Percentiles rank a stretch among this genome's conserved stretches.
Conservation (phyloP, 1,284 basidiomycete genomes). For the Marasmius tenuissimus region DNA sequence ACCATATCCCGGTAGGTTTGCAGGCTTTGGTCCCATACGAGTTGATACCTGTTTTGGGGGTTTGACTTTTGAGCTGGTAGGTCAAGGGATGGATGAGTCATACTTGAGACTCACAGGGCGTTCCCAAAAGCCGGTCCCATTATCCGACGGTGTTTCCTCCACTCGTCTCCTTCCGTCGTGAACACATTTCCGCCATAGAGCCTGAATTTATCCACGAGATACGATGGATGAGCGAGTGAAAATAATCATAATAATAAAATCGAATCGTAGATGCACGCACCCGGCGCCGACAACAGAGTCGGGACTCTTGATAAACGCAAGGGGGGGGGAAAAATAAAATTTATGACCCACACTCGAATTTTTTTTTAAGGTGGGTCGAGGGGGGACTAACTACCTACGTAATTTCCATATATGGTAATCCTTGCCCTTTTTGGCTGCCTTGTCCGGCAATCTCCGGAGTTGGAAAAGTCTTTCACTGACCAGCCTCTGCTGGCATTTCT, state of each 20-base stretch:
- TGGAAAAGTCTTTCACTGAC: too few relatives aligned
- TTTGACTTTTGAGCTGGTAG: not conserved
- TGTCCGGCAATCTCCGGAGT: too few relatives aligned
- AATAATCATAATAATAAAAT: too few relatives aligned
- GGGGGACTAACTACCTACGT: too few relatives aligned
- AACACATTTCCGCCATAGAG: not conserved
- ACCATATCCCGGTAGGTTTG: not conserved
- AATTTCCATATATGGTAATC: too few relatives aligned
- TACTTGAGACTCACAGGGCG: not conserved
- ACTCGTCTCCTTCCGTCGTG: not conserved
- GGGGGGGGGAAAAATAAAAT: too few relatives aligned
- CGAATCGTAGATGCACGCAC: too few relatives aligned
- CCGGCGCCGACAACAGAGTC: conserved; percentile 2
- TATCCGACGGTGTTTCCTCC: not conserved
- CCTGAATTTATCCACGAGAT: not conserved
- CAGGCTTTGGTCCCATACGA: not conserved
- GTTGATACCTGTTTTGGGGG: not conserved
- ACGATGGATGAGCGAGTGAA: too few relatives aligned
- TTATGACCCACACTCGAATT: too few relatives aligned
- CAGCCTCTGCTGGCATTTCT: too few relatives aligned
- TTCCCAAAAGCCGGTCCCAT: not conserved
- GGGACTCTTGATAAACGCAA: conserved; percentile 7
- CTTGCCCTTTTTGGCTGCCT: too few relatives aligned
- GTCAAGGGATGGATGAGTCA: not conserved
- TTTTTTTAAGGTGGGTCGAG: too few relatives aligned